Conservation (phyloP, 148 eudicot species). For the Euryodendron excelsum region DNA sequence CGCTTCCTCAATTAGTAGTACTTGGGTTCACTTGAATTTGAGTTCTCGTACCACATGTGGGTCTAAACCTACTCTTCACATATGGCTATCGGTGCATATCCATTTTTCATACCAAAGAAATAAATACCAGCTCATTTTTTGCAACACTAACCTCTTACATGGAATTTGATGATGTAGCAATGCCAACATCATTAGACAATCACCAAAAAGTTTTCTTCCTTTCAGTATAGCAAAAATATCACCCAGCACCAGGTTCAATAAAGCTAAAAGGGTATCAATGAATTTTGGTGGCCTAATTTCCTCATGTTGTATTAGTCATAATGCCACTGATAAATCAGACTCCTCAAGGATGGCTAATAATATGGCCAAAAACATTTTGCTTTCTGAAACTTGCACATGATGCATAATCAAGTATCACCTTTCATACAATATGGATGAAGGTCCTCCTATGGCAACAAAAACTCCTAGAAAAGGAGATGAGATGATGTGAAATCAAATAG, state of each 20-base stretch:
- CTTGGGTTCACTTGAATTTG: too few species aligned
- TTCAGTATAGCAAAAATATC: not conserved
- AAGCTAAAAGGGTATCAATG: not conserved
- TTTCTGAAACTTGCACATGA: not conserved
- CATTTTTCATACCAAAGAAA: too few species aligned
- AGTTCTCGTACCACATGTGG: too few species aligned
- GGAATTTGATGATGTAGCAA: not conserved
- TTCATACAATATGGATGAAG: slow-evolving; percentile 24
- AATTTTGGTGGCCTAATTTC: not conserved
- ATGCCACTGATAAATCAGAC: not conserved
- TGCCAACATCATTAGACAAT: too few species aligned
- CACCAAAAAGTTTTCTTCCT: not conserved
- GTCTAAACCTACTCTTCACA: too few species aligned
- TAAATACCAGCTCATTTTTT: not conserved
- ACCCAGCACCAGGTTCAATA: not conserved
- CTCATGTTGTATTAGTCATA: not conserved
- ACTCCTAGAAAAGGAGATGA: slow-evolving; percentile 21
- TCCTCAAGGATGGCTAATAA: not conserved
- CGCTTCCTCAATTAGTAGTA: too few species aligned
- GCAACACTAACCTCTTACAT: not conserved
- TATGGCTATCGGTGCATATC: too few species aligned
- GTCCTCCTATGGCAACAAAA: slow-evolving; percentile 26
- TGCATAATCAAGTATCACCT: slow-evolving; percentile 31
- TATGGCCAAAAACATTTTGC: not conserved
- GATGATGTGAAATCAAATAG: slow-evolving; percentile 21